Base-by-base conservation (phyloP, 345 rosid species). In the Pistacia integerrima region DNA sequence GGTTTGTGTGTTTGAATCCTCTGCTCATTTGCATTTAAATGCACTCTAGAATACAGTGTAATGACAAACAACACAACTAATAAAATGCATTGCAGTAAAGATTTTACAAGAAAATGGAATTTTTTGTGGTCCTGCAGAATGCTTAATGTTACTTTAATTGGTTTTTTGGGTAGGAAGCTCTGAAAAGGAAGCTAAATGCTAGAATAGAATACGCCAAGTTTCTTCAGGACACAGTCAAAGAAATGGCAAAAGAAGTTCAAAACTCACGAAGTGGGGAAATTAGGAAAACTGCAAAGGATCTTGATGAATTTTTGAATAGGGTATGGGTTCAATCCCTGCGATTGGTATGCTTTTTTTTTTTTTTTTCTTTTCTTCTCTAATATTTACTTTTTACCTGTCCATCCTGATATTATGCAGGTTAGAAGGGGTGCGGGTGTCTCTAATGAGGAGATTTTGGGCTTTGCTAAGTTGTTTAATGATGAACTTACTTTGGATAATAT, bases 221-320 rank as follows among this genome's bases (percentile, higher is more conserved):
- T 86, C 91, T 91, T 63, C 93, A 91, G 80, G 97, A 93, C 52
- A 93, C 97, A 1, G 98, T 88, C 67, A 90, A 83, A 84, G 97
- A 91, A 89, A 93, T 93, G 98, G 97, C 98, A 46, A 93, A 88
- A 76, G 98, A 93, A 84, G 90, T 91, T 77, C 90, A 92, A 74
- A 91, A 89, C 77, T 87, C 97, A 4, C 85, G 90, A 77, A 88
- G 89, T 81, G 98, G 97, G 64, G 98, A 93, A 70, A 55, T 72
- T 10, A 87, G 84, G 82, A 77, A 84, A 80, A 91, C 91, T 5
- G 95, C 95, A 13, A 90, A 88, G 76, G 93, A 91, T 78, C 91
- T 91, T 70, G 95, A 87, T 81, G 86, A 83, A 64, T 87, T 91
- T 79, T 81, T 91, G 80, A 89, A 80, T 77, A 85, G 77, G 89